Base-by-base conservation (phyloP, 129 eudicot genomes). In the Erigeron canadensis region DNA sequence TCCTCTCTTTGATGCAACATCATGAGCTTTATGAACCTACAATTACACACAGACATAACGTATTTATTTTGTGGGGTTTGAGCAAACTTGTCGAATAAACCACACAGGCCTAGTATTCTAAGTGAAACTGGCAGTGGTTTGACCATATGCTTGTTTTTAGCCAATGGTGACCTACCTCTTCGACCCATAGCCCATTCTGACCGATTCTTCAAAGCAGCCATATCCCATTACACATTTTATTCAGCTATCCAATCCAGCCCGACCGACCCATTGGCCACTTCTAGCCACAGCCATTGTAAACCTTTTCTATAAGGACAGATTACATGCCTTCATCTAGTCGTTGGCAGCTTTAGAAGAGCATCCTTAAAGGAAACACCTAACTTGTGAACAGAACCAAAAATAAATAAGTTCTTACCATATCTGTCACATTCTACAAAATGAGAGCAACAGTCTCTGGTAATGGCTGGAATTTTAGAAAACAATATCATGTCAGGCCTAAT, bases 11-110 rank as follows among this genome's bases (percentile, higher is more conserved):
- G 97, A 82, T 47, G 94, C 97, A 65, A 85, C 62, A 55, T 95
- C 97, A 83, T 95, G 99, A 73, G 99, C 97, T 84, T 95, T 95
- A 74, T 90, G 95, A 19, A 90, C 97, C 99, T 95, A 70, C 61
- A 79, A 0, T 73, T 12, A 71, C 54, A 68, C 22, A 21, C 67
- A 65, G 0, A 15, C 11, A 48, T 57, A 51, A 6, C n/a, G n/a
- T n/a, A 28, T 28, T 28, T 28, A 28, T 53, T 53, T 53, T 10
- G 23, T 4, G 8, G 16, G 11, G 23, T 1, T 16, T 50, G 18
- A 13, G 23, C 58, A n/a, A 5, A 16, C 58, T 53, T 53, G 23
- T 10, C 58, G n/a, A 47, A 28, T 28, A 28, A 28, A 53, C 58
- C 18, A 4, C 10, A 53, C 58, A 53, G 58, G 23, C 2, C 16